Conservation (phyloP, 208 protist species). For the Crithidia sp. region DNA sequence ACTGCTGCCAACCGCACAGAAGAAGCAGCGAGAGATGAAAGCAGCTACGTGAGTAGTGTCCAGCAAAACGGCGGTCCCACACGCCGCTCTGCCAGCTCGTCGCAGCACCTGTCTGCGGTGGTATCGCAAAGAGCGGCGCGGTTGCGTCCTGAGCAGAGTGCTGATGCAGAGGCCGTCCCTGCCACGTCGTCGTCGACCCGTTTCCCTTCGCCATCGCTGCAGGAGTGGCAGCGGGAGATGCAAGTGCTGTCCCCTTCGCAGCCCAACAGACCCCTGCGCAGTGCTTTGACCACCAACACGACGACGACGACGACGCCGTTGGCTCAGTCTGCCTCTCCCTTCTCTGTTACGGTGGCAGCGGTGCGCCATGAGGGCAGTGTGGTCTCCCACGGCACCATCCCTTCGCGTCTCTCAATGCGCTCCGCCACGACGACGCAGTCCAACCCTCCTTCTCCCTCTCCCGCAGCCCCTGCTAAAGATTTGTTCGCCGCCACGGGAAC, state of each 20-base stretch:
- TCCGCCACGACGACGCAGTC: neutral
- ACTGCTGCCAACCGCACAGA: neutral
- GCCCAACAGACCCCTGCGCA: neutral
- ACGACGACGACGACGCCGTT: neutral
- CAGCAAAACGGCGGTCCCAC: no score
- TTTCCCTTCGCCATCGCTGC: no score
- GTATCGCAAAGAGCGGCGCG: no score
- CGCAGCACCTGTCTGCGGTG: no score
- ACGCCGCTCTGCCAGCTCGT: no score
- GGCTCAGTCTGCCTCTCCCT: neutral
- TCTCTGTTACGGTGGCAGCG: constrained; percentile 10
- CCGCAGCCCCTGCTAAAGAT: neutral
- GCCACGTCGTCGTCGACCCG: no score
- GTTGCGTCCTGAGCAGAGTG: no score
- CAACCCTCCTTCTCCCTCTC: neutral
- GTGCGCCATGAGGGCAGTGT: constrained; percentile 5
- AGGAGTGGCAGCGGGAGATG: no score
- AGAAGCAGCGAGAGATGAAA: neutral
- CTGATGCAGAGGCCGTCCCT: no score
- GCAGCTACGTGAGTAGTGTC: neutral
- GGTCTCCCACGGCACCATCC: neutral
- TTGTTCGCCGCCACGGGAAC: no score
- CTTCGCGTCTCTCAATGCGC: neutral
- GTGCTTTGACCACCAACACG: neutral
- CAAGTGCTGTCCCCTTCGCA: no score